Base-by-base conservation (phyloP, 2,329 filamentous ascomycete genomes). In the Talaromyces sp. region DNA sequence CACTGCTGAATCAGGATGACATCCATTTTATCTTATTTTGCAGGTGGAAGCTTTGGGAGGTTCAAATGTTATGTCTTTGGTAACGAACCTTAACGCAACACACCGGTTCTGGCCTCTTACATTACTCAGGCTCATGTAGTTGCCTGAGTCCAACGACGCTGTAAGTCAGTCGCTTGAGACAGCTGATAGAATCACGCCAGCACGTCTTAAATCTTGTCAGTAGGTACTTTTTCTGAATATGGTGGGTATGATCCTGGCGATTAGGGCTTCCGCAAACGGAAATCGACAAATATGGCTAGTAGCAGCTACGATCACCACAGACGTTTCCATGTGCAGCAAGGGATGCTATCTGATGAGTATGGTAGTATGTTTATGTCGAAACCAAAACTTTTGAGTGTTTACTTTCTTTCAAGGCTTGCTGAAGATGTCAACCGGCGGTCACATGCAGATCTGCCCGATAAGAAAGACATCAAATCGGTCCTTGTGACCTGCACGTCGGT, bases 1-100 rank as follows among this genome's bases (percentile, higher is more conserved):
- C 19, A 50, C 41, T 9, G 31, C 56, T 59, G 47, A 63, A 58
- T 63, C 64, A 66, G 64, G 50, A 66, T 62, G 63, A 57, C 63
- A 62, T 61, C 35, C 15, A 72, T 73, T 69, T 66, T 72, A 73
- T 76, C 73, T 75, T 70, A 62, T 73, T 75, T 45, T 35, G 41
- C 31, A n/a, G n/a, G 8, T 56, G 52, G 52, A 56, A 54, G 11
- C 6, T 11, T 25, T n/a, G 35, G 41, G 11, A 61, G 13, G 59
- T 52, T 61, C 27, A 31, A 31, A 41, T 27, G 27, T 7, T 31
- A 31, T 50, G n/a, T 39, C 9, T 33, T 17, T 19, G 25, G 33
- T 31, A 45, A 33, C 58, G n/a, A 45, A 49, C 52, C 25, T 22
- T 56, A 56, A 56, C 19, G 9, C 50, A 19, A 35, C 19, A 22